Evolutionary conservation across 2,329 filamentous ascomycete species (phyloP).

Genomic region (Cryphonectria radicalis): DNA sequence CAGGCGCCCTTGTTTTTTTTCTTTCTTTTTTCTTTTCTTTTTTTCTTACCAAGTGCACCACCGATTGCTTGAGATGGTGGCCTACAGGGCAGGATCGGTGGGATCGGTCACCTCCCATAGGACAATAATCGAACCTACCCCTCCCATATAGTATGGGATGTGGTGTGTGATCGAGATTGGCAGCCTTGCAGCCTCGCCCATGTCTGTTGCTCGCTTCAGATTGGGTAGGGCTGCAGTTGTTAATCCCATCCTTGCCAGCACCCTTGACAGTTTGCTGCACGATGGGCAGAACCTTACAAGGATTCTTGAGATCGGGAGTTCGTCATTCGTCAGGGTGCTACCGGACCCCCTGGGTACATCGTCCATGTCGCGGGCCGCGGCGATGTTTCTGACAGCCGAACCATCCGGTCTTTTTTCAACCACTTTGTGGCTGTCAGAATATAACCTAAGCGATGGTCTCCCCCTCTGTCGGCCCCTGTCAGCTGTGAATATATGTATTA

Average conservation of each 20-base stretch:
- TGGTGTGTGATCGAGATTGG: conserved; percentile 2
- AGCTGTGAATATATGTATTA: background rate
- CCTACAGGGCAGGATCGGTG: background rate
- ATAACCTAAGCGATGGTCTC: background rate
- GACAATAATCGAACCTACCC: background rate
- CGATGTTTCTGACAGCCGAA: conserved; percentile 14
- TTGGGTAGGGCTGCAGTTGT: background rate
- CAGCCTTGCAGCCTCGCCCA: conserved; percentile 14
- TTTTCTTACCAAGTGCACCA: background rate
- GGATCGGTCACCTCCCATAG: background rate
- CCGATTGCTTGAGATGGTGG: background rate
- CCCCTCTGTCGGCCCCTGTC: background rate
- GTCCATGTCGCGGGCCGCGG: conserved; percentile 6
- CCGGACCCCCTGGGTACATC: background rate
- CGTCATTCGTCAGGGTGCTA: conserved; percentile 14
- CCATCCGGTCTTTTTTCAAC: background rate
- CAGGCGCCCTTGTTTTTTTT: background rate
- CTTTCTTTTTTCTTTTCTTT: background rate
- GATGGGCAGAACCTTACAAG: conserved; percentile 15
- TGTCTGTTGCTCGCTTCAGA: background rate
- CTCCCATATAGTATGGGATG: background rate
- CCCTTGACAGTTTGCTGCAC: background rate
- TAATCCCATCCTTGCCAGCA: background rate
- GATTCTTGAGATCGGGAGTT: conserved; percentile 12
- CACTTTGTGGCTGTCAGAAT: conserved; percentile 14